phyloP scores from a whole-genome alignment of 2,329 filamentous ascomycete genomes.

The Epichloe gansuensis region DNA sequence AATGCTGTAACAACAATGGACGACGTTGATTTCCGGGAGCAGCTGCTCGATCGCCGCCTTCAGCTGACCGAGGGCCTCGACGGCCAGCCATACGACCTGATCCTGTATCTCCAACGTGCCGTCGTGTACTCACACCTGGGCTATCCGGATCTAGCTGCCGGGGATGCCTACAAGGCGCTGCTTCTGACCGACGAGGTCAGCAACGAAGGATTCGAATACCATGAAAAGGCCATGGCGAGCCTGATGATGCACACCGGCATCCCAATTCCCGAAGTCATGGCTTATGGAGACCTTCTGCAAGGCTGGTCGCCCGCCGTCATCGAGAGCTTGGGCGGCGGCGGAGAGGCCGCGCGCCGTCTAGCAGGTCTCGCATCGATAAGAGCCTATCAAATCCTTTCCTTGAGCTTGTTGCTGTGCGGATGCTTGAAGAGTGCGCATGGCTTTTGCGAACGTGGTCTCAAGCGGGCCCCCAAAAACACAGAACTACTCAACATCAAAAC shows the following conservation, averaged over 20 bases:
- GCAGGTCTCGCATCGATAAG: conserved; percentile 39
- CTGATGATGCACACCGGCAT: conserved; percentile 25
- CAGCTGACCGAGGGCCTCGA: conserved; percentile 42
- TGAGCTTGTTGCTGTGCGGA: conserved; percentile 49
- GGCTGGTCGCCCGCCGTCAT: conserved; percentile 21
- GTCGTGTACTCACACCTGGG: conserved; percentile 58
- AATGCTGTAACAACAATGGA: conserved; percentile 15
- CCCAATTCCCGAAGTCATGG: conserved; percentile 31
- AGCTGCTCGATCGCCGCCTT: conserved; percentile 40
- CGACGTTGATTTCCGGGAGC: conserved; percentile 24
- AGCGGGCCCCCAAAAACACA: conserved; percentile 38
- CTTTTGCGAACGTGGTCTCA: conserved; percentile 51
- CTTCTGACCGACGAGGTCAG: conserved; percentile 69
- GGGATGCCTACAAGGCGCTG: conserved; percentile 84
- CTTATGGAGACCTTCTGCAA: conserved; percentile 28
- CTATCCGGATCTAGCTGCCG: conserved; percentile 80
- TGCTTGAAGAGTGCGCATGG: conserved; percentile 54
- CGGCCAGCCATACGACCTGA: conserved; percentile 44
- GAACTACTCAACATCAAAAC: conserved; percentile 41
- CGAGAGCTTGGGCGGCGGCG: conserved; percentile 20
- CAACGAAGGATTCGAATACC: conserved; percentile 73
- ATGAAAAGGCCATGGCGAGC: conserved; percentile 49
- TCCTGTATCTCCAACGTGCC: conserved; percentile 58
- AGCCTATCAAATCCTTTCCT: conserved; percentile 45
- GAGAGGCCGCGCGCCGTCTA: conserved; percentile 26